Percentiles rank a stretch among this genome's conserved stretches.
phyloP scores from a whole-genome alignment of 257 asterid species.

The Solanum etuberosum region DNA sequence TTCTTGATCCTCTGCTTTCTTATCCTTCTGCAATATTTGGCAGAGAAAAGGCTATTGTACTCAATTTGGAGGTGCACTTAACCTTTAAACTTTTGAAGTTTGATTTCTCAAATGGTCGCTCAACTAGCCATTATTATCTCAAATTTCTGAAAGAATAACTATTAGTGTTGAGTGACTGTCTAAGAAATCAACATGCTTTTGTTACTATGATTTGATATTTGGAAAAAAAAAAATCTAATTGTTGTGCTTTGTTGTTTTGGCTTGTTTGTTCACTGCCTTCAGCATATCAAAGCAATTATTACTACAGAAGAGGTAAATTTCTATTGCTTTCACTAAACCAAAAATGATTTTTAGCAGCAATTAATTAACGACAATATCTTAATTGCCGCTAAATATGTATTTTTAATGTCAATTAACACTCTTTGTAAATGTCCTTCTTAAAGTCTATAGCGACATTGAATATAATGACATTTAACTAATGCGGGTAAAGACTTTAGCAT shows the following conservation, averaged over 20 bases:
- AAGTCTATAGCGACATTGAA: no score
- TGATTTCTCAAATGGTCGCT: background rate
- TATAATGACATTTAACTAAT: no score
- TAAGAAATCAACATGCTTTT: no score
- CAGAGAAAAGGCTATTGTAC: conserved; percentile 72
- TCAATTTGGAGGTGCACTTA: conserved; percentile 65
- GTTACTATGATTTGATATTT: background rate
- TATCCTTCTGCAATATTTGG: conserved; percentile 84
- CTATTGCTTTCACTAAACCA: background rate
- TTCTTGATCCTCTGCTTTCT: conserved; percentile 83
- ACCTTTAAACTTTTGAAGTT: background rate
- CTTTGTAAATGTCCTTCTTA: no score
- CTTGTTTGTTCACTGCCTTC: background rate
- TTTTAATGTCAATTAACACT: no score
- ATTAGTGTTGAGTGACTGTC: background rate
- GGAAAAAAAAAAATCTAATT: background rate
- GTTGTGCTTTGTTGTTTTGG: background rate
- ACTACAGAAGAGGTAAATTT: conserved; percentile 65
- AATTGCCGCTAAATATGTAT: no score
- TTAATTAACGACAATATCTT: no score
- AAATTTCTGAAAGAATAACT: background rate
- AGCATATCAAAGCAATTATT: conserved; percentile 94
- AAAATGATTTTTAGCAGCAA: no score
- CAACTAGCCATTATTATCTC: background rate
- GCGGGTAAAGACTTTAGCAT: no score